phyloP scores from a whole-genome alignment of 2,329 filamentous ascomycete species.

The Monosporascus sp. region DNA sequence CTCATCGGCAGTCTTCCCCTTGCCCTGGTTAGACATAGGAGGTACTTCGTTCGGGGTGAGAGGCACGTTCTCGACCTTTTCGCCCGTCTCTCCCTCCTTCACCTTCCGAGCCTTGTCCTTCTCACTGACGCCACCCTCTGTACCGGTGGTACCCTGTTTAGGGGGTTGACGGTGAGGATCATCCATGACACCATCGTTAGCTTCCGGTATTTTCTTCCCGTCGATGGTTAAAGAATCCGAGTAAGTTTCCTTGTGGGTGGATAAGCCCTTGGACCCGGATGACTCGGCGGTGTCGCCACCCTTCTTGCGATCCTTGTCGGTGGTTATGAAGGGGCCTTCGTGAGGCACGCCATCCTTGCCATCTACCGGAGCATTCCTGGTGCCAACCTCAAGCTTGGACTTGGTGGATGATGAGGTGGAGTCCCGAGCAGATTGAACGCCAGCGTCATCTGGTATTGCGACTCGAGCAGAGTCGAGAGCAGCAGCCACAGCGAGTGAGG shows the following conservation, averaged over 20 bases:
- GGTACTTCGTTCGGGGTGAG: slow-evolving; percentile 81
- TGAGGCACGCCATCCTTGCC: slow-evolving; percentile 93
- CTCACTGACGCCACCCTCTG: slow-evolving; percentile 81
- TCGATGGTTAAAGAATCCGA: slow-evolving; percentile 48
- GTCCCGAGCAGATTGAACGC: slow-evolving; percentile 12
- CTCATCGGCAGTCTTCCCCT: slow-evolving; percentile 55
- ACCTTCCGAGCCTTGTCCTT: slow-evolving; percentile 73
- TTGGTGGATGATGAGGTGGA: slow-evolving; percentile 29
- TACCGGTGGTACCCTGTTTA: slow-evolving; percentile 82
- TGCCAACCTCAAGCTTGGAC: slow-evolving; percentile 36
- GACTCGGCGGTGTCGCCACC: slow-evolving; percentile 23
- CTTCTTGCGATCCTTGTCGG: slow-evolving; percentile 36
- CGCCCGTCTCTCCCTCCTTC: slow-evolving; percentile 59
- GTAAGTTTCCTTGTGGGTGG: slow-evolving; percentile 44
- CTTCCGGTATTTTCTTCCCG: slow-evolving; percentile 56
- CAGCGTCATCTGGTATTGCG: slow-evolving; percentile 9
- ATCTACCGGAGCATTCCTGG: slow-evolving; percentile 82
- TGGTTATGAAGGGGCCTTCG: slow-evolving; percentile 72
- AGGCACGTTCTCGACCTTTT: slow-evolving; percentile 67
- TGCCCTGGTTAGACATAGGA: slow-evolving; percentile 74
- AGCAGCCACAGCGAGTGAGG: slow-evolving; percentile 20
- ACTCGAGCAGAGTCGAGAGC: slow-evolving; percentile 10
- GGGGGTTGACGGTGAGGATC: slow-evolving; percentile 71
- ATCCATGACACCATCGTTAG: slow-evolving; percentile 85
- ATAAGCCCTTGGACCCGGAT: slow-evolving; percentile 32